Evolutionary conservation across 2,329 filamentous ascomycete genomes (phyloP), one percentile per base, ranked within the genome.

Genomic region (Colletotrichum gloeosporioides): DNA sequence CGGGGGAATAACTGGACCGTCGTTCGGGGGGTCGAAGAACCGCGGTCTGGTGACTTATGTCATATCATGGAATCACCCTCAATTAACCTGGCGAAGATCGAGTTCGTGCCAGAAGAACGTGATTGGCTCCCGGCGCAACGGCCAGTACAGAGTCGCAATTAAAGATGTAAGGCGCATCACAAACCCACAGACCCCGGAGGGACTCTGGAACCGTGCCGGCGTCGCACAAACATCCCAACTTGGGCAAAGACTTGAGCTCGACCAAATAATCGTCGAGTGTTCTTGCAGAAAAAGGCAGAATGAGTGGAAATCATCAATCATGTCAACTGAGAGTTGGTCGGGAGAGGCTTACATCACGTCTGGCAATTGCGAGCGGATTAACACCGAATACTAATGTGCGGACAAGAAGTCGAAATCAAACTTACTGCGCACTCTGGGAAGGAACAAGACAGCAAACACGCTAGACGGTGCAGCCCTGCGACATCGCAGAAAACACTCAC

Each of bases 171-270:
- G 39, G 64, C 63, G 63, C 55, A 64, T 64, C 63, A 34, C 49
- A 36, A 36, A 61, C 74, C 64, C 74, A 76, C 74, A 69, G 74
- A 76, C 70, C 64, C 49, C 74, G 74, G 74, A 34, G 64, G 64
- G 34, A 61, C 31, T 61, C 64, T 67, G 74, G 66, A 76, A 76
- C 74, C 34, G 65, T 73, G 74, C 74, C 74, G 74, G 66, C 70
- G 74, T 76, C 74, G 70, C 74, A 76, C 59, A 66, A 73, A 39
- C 74, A 76, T 73, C 74, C 74, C 64, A 65, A 39, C 70, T 76
- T 34, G 67, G 59, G 31, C n/a, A 31, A 34, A 10, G 16, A 15
- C 29, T 55, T 12, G 5, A 16, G 53, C 22, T 36, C 29, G 27
- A 8, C 44, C 29, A 36, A 25, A 62, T 10, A 32, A 5, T 29